Evolutionary conservation across 108 stramenopile species (phyloP).

Genomic region (Cyclotella distinguenda): DNA sequence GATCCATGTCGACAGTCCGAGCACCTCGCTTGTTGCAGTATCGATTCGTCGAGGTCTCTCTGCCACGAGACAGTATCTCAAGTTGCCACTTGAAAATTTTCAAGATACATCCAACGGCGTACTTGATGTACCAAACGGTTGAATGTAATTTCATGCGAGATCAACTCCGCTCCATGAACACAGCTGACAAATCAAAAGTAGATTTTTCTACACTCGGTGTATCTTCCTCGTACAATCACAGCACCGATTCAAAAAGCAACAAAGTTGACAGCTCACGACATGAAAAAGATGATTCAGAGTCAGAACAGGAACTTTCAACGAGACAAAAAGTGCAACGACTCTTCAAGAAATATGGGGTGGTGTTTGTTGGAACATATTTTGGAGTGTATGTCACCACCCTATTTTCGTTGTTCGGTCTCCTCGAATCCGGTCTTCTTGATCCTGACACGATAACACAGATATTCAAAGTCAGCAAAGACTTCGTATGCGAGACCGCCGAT

Average conservation of each 20-base stretch:
- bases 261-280: slow-evolving; percentile 1
- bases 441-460: slow-evolving; percentile 52
- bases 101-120: not conserved
- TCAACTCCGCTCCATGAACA: not conserved
- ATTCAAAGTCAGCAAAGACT: slow-evolving; percentile 43
- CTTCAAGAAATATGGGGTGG: slow-evolving; percentile 60
- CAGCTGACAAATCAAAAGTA: not conserved
- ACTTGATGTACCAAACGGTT: not conserved
- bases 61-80: slow-evolving; percentile 43
- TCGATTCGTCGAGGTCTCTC: no score
- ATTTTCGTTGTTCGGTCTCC: slow-evolving; percentile 51
- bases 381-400: slow-evolving; percentile 65
- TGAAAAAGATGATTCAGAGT: not conserved
- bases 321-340: slow-evolving; percentile 20
- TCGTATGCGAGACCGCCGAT: slow-evolving; percentile 46
- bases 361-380: slow-evolving; percentile 75
- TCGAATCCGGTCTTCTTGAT: slow-evolving; percentile 77
- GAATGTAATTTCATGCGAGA: not conserved
- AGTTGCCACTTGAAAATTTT: slow-evolving; percentile 17
- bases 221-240: not conserved
- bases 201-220: not conserved
- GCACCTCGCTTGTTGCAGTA: no score
- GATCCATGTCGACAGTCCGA: no score
- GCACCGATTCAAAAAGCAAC: not conserved
- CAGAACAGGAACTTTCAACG: slow-evolving; percentile 3